phyloP scores from a whole-genome alignment of 768 basidiomycete species.

The Trichaptum fuscoviolaceum region DNA sequence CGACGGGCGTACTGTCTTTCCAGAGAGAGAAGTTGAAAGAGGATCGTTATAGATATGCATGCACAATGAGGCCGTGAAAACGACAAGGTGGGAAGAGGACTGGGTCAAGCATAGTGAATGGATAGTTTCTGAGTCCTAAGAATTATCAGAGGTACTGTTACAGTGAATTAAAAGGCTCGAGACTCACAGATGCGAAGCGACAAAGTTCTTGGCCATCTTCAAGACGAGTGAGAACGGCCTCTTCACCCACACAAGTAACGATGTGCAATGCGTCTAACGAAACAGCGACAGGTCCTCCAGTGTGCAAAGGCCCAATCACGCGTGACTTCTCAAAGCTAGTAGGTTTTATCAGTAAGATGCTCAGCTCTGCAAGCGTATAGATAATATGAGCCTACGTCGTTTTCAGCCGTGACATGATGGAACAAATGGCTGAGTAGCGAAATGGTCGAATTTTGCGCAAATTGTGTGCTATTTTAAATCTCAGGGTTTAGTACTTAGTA shows the following conservation, averaged over 20 bases:
- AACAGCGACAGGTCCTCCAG: conserved; percentile 79
- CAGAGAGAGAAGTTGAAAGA: conserved; percentile 30
- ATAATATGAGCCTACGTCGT: conserved; percentile 47
- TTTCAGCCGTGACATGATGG: conserved; percentile 39
- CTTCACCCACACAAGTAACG: conserved; percentile 83
- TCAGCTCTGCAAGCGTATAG: neutral
- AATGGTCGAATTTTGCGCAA: too few relatives aligned
- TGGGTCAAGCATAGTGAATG: conserved; percentile 81
- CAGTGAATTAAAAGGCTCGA: conserved; percentile 3
- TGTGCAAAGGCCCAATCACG: conserved; percentile 77
- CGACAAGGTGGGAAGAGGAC: conserved; percentile 64
- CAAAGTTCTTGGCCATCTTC: conserved; percentile 68
- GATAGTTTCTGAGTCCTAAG: conserved; percentile 78
- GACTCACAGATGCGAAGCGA: conserved; percentile 76
- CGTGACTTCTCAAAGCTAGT: conserved; percentile 71
- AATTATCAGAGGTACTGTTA: conserved; percentile 7
- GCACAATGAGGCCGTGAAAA: conserved; percentile 77
- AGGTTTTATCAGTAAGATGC: neutral
- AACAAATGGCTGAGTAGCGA: conserved; percentile 6
- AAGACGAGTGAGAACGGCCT: conserved; percentile 80
- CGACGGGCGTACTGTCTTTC: conserved; percentile 56
- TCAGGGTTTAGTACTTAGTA: too few relatives aligned
- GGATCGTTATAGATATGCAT: conserved; percentile 85
- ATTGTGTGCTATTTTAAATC: too few relatives aligned
- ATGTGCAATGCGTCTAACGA: conserved; percentile 74